These are phyloP conservation scores for Torulaspora franciscae DNA, from an alignment of 805 yeast genomes.

Conservation along the genomic window DNA sequence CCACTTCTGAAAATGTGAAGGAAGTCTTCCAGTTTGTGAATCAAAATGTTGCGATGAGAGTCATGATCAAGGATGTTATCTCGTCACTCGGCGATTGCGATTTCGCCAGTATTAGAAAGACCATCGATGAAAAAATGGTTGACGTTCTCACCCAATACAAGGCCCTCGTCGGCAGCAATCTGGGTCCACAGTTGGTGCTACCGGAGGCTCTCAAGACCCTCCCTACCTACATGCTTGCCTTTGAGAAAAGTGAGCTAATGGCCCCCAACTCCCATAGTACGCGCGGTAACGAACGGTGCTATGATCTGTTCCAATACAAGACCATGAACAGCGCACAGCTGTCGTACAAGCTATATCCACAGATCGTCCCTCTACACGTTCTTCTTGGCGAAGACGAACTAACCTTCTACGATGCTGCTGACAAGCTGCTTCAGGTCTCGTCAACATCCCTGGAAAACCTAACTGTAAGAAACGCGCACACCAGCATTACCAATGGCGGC, in stretches of 20 bases:
- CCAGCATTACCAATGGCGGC: slow-evolving; percentile 54
- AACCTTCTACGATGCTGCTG: slow-evolving; percentile 40
- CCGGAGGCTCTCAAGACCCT: slow-evolving; percentile 77
- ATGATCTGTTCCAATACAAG: slow-evolving; percentile 41
- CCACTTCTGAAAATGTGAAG: slow-evolving; percentile 67
- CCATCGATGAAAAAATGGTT: slow-evolving; percentile 49
- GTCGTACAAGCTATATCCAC: slow-evolving; percentile 70
- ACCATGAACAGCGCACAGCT: slow-evolving; percentile 50
- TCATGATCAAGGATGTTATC: slow-evolving; percentile 49
- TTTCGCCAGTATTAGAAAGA: slow-evolving; percentile 46
- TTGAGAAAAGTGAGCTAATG: slow-evolving; percentile 65
- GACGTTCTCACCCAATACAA: slow-evolving; percentile 60
- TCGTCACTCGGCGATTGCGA: slow-evolving; percentile 40
- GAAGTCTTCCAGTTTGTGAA: slow-evolving; percentile 78
- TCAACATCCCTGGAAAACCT: slow-evolving; percentile 44
- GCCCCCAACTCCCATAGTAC: slow-evolving; percentile 35
- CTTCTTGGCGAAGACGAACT: slow-evolving; percentile 52
- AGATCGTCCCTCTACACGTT: slow-evolving; percentile 66
- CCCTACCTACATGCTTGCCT: slow-evolving; percentile 60
- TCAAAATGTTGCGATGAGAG: slow-evolving; percentile 56
- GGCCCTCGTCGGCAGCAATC: slow-evolving; percentile 40
- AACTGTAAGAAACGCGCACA: slow-evolving; percentile 39
- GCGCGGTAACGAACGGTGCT: slow-evolving; percentile 61
- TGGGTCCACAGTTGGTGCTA: slow-evolving; percentile 62
- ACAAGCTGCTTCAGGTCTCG: slow-evolving; percentile 38